Evolutionary conservation across 257 asterid genomes (phyloP).

Genomic region (Misopates orontium): DNA sequence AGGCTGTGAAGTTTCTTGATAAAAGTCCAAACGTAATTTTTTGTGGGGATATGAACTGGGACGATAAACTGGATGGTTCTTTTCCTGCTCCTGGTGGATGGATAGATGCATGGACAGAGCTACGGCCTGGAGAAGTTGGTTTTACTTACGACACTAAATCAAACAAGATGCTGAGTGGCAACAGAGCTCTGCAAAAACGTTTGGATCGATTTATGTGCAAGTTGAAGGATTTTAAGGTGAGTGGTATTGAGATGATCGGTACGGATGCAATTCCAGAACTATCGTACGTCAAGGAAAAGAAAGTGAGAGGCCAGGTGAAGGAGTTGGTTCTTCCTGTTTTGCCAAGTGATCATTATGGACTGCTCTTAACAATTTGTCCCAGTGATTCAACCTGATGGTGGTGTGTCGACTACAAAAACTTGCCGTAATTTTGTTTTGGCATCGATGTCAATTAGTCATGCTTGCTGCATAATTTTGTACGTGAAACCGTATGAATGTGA

Average conservation of each 20-base stretch:
- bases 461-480: constrained; percentile 28
- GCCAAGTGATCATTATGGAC: constrained; percentile 94
- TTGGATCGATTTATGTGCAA: constrained; percentile 80
- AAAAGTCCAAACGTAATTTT: constrained; percentile 63
- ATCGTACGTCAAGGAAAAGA: constrained; percentile 63
- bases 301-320: constrained; percentile 60
- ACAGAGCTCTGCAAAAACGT: constrained; percentile 63
- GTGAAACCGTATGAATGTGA: not conserved
- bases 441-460: not conserved
- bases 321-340: constrained; percentile 75
- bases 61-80: constrained; percentile 76
- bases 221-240: constrained; percentile 56
- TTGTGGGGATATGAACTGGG: constrained; percentile 99
- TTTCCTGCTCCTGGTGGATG: constrained; percentile 76
- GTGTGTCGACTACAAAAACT: constrained; percentile 4
- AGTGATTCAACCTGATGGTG: constrained; percentile 22
- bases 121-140: constrained; percentile 72
- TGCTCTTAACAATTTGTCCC: constrained; percentile 65
- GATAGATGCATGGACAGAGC: constrained; percentile 84
- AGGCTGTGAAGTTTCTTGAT: constrained; percentile 60
- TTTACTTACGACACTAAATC: constrained; percentile 92
- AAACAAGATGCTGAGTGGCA: constrained; percentile 83
- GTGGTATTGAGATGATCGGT: constrained; percentile 76
- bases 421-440: constrained; percentile 21
- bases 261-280: constrained; percentile 70